phyloP scores from a whole-genome alignment of 2,329 filamentous ascomycete species.

The Epichloe sylvatica region DNA sequence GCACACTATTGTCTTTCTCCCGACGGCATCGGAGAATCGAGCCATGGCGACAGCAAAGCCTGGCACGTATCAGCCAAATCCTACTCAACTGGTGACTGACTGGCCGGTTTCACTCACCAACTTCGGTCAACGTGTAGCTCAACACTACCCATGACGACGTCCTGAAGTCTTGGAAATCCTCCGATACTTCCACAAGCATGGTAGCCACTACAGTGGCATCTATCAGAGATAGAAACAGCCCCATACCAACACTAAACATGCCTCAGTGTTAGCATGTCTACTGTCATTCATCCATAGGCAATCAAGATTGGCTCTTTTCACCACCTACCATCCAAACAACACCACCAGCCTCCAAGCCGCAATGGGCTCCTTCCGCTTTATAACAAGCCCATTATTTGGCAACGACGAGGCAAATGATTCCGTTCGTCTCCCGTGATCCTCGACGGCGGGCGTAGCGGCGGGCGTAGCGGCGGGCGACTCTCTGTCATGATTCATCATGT shows the following conservation, averaged over 20 bases:
- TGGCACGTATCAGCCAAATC: background rate
- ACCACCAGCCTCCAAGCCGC: conserved; percentile 7
- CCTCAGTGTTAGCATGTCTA: background rate
- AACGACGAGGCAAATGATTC: background rate
- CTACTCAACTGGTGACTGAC: background rate
- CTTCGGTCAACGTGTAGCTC: conserved; percentile 40
- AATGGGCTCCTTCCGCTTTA: conserved; percentile 9
- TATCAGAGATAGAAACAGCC: conserved; percentile 42
- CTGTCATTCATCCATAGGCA: background rate
- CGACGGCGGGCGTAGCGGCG: background rate
- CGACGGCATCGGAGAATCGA: conserved; percentile 38
- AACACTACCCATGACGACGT: conserved; percentile 41
- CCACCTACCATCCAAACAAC: conserved; percentile 7
- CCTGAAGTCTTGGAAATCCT: conserved; percentile 32
- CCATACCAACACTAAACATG: conserved; percentile 30
- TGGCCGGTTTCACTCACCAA: conserved; percentile 26
- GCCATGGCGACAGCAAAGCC: conserved; percentile 36
- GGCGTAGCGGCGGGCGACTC: background rate
- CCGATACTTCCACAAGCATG: conserved; percentile 39
- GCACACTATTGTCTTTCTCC: conserved; percentile 36
- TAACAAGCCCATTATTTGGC: conserved; percentile 1
- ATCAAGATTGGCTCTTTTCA: background rate
- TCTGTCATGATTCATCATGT: background rate
- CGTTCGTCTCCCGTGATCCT: background rate
- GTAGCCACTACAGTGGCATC: conserved; percentile 48